Percentiles rank a stretch among this genome's conserved stretches.
Conservation (phyloP, 164 flowering plant genomes). For the Annona squamosa region DNA sequence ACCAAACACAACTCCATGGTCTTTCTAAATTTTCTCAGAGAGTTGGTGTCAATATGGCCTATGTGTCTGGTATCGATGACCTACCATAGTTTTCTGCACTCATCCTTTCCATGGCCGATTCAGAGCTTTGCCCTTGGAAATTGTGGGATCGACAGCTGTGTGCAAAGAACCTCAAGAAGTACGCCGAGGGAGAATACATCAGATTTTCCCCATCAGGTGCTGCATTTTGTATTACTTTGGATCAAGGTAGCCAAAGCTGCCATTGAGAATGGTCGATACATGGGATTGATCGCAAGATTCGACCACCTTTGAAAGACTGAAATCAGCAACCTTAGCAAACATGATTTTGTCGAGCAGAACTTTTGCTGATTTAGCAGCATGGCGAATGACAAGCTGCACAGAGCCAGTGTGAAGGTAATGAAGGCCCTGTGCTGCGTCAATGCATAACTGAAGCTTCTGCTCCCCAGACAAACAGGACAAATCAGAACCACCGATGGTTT, state of each 20-base stretch:
- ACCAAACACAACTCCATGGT: conserved; percentile 72
- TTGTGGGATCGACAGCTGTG: not conserved
- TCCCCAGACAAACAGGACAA: conserved; percentile 13
- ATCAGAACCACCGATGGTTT: conserved; percentile 9
- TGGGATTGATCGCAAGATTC: conserved; percentile 1
- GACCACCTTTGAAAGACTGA: not conserved
- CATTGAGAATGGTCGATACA: not conserved
- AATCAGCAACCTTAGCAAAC: conserved; percentile 6
- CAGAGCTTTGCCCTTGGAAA: conserved; percentile 5
- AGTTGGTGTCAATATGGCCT: conserved; percentile 40
- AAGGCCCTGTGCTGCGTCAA: conserved; percentile 7
- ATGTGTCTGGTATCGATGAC: conserved; percentile 38
- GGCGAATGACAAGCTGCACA: conserved; percentile 1
- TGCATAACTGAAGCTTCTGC: conserved; percentile 10
- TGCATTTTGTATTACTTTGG: not conserved
- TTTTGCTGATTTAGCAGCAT: conserved; percentile 5
- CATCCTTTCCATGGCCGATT: conserved; percentile 61
- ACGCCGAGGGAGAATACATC: not conserved
- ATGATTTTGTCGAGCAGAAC: conserved; percentile 5
- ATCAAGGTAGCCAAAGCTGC: not conserved
- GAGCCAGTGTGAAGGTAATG: conserved; percentile 14
- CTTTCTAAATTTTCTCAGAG: conserved; percentile 54
- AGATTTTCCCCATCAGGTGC: not conserved
- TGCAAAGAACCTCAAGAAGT: not conserved
- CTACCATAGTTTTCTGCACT: conserved; percentile 26